phyloP scores from a whole-genome alignment of 2,329 filamentous ascomycete genomes.

The Neobulgaria alba region DNA sequence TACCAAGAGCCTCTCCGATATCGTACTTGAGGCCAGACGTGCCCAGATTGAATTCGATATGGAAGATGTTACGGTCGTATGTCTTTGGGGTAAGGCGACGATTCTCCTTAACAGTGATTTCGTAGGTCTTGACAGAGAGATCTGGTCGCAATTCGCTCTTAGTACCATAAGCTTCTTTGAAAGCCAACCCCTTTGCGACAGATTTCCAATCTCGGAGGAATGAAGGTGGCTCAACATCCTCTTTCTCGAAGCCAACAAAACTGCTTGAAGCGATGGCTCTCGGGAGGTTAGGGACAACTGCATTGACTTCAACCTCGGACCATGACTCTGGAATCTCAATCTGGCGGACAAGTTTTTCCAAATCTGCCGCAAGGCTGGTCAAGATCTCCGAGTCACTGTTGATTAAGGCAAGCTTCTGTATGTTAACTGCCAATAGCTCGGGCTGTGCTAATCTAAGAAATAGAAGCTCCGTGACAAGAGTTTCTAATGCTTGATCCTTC shows the following conservation, averaged over 20 bases:
- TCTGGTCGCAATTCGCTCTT: slow-evolving; percentile 71
- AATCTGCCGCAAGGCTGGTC: slow-evolving; percentile 53
- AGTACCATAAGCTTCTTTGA: slow-evolving; percentile 90
- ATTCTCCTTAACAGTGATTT: slow-evolving; percentile 90
- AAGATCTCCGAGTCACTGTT: slow-evolving; percentile 41
- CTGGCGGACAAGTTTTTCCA: slow-evolving; percentile 62
- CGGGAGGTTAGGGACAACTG: slow-evolving; percentile 44
- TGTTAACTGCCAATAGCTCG: slow-evolving; percentile 49
- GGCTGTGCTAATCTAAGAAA: slow-evolving; percentile 74
- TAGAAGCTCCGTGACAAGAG: slow-evolving; percentile 66
- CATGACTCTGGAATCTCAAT: slow-evolving; percentile 74
- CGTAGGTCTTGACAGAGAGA: slow-evolving; percentile 73
- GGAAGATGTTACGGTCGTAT: slow-evolving; percentile 99
- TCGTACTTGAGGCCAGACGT: slow-evolving; percentile 88
- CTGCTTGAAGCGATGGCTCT: slow-evolving; percentile 66
- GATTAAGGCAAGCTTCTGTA: slow-evolving; percentile 57
- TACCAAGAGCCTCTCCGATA: slow-evolving; percentile 93
- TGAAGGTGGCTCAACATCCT: slow-evolving; percentile 57
- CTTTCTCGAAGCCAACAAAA: slow-evolving; percentile 73
- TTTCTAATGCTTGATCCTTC: slow-evolving; percentile 51
- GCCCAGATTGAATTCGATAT: slow-evolving; percentile 97
- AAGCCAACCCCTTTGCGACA: slow-evolving; percentile 77
- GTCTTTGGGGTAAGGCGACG: slow-evolving; percentile 77
- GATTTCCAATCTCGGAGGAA: slow-evolving; percentile 71
- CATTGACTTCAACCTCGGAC: slow-evolving; percentile 59